Evolutionary conservation across 2,329 filamentous ascomycete genomes (phyloP), one percentile per base, ranked within the genome.

Genomic region (Pseudonectria buxi): DNA sequence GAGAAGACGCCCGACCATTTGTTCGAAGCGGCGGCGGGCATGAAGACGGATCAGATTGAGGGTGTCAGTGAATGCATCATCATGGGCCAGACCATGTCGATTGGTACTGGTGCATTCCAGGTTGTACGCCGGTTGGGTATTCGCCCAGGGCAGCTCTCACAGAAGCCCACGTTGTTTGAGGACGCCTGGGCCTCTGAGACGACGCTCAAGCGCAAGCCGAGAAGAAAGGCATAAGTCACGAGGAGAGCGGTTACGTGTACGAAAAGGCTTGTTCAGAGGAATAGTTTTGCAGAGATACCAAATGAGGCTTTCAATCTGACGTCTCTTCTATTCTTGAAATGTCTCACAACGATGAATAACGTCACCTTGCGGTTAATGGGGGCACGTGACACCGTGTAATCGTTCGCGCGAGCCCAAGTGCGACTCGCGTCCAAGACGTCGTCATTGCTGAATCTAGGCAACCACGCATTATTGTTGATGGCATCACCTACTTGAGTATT

Each of bases 1-100:
- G 92, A 98, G 64, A 96, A 96, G 75, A 98, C 92, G 30, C 88
- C 92, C 0, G 92, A 98, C 57, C 92, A 98, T 63, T 65, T 98
- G 27, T 98, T 98, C 54, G 90, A 95, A 45, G 92, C 92, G 3
- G 92, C 89, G 6, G 85, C 87, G 5, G 81, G 82, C 37, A 94
- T 94, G 72, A 95, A 95, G 69, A 83, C 78, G 18, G 92, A 98
- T 64, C 73, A 77, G 44, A 94, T 98, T 41, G 86, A 95, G 59
- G 92, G 92, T 51, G 92, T 98, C 9, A 86, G 78, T 36, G 92
- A 98, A 65, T 94, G 88, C 63, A 96, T 98, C 56, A 98, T 98
- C 57, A 92, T 96, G 82, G 92, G 92, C 12, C 90, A 96, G 70
- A 89, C 83, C 28, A 94, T 96, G 76, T 76, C 76, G 29, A 71